Evolutionary conservation across 108 stramenopile genomes (phyloP).

Genomic region (Skeletonema tropicum): DNA sequence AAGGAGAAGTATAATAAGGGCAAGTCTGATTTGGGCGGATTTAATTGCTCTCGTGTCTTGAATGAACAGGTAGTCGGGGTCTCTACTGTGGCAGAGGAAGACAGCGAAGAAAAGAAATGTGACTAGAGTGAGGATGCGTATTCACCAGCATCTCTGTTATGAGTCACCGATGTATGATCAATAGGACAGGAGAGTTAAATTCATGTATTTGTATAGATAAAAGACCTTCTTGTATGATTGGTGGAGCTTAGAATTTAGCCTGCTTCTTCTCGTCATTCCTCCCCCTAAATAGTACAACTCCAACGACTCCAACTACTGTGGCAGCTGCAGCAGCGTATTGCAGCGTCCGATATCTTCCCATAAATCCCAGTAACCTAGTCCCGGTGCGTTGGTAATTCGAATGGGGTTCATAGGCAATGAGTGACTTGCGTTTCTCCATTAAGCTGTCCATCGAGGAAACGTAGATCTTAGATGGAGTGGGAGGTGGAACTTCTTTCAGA

Average conservation of each 20-base stretch:
- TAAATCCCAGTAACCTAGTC: neutral
- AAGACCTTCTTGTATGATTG: no score
- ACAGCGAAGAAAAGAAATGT: no score
- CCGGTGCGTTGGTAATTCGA: conserved; percentile 8
- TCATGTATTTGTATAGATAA: no score
- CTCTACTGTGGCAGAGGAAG: no score
- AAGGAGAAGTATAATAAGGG: no score
- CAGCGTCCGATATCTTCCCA: conserved; percentile 24
- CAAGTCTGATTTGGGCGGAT: no score
- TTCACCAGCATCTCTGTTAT: no score
- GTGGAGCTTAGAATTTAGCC: neutral
- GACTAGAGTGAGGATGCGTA: no score
- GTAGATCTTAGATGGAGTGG: neutral
- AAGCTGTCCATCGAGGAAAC: conserved; percentile 22
- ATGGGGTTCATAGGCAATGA: conserved; percentile 44
- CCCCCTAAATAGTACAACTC: conserved; percentile 19
- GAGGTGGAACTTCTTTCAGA: conserved; percentile 15
- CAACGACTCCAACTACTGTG: conserved; percentile 29
- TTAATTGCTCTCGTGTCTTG: no score
- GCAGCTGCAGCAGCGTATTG: conserved; percentile 37
- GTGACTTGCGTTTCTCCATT: conserved; percentile 26
- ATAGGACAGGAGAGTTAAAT: no score
- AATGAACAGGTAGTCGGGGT: no score
- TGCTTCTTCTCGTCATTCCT: conserved; percentile 33
- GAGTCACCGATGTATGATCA: no score